Conservation (phyloP, 2,329 filamentous ascomycete species). For the Paraphaeosphaeria sporulosa region DNA sequence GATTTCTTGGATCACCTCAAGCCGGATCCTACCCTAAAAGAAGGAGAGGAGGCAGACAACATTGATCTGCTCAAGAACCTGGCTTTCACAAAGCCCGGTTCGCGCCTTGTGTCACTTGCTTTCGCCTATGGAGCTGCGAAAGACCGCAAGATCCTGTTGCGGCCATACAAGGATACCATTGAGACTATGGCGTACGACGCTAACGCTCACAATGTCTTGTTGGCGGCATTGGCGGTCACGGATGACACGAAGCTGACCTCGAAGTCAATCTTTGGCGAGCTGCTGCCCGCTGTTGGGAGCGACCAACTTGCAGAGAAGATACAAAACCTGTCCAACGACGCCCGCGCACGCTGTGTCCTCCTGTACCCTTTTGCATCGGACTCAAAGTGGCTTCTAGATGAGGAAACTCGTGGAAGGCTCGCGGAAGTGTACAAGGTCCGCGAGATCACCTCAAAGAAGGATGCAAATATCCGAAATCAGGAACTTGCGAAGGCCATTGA, state of each 20-base stretch:
- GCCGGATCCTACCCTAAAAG: slow-evolving; percentile 77
- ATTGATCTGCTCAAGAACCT: slow-evolving; percentile 88
- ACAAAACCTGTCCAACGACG: slow-evolving; percentile 69
- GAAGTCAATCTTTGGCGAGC: slow-evolving; percentile 86
- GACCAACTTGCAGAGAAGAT: slow-evolving; percentile 68
- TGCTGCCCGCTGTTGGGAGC: slow-evolving; percentile 63
- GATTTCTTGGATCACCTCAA: slow-evolving; percentile 92
- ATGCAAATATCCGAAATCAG: slow-evolving; percentile 74
- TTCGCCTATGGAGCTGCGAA: slow-evolving; percentile 89
- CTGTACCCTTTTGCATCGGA: slow-evolving; percentile 80
- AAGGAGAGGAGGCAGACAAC: slow-evolving; percentile 59
- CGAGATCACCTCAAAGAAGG: slow-evolving; percentile 90
- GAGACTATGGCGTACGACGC: slow-evolving; percentile 83
- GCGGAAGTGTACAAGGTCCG: slow-evolving; percentile 81
- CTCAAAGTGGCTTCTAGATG: slow-evolving; percentile 67
- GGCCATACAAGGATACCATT: slow-evolving; percentile 88
- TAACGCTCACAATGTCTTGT: slow-evolving; percentile 79
- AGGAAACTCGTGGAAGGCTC: slow-evolving; percentile 73
- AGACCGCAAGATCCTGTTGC: slow-evolving; percentile 87
- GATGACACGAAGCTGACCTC: slow-evolving; percentile 91
- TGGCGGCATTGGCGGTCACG: slow-evolving; percentile 87
- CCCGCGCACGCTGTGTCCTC: slow-evolving; percentile 70
- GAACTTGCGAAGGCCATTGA: slow-evolving; percentile 81
- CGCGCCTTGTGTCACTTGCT: slow-evolving; percentile 79
- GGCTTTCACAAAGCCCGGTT: slow-evolving; percentile 91